Conservation (phyloP, 768 basidiomycete genomes). For the Tylopilus sp. region DNA sequence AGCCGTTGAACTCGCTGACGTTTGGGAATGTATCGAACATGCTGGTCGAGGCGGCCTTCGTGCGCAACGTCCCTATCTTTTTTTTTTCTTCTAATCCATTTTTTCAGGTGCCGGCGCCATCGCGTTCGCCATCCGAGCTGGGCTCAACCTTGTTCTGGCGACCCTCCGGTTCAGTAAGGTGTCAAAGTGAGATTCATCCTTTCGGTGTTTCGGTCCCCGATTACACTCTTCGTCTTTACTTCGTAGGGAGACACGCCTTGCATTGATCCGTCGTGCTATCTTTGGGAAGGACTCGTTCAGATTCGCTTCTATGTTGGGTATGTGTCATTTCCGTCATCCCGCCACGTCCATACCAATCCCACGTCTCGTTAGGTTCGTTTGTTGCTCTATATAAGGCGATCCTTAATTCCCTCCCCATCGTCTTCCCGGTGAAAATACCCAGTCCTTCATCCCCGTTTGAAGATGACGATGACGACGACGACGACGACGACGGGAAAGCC, state of each 20-base stretch:
- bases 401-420: conserved; percentile 72
- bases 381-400: conserved; percentile 76
- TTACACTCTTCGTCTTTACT: neutral
- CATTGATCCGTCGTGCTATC: conserved; percentile 74
- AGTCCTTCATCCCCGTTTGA: conserved; percentile 27
- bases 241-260: conserved; percentile 58
- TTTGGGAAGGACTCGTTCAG: conserved; percentile 81
- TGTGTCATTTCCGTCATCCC: conserved; percentile 1
- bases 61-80: conserved; percentile 37
- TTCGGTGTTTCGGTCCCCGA: neutral
- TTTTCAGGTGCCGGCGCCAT: conserved; percentile 71
- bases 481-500: conserved; percentile 25
- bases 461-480: conserved; percentile 32
- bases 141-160: conserved; percentile 76
- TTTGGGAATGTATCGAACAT: conserved; percentile 68
- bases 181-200: conserved; percentile 48
- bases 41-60: conserved; percentile 67
- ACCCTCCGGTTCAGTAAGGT: conserved; percentile 68
- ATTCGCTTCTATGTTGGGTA: conserved; percentile 87
- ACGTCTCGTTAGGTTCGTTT: conserved; percentile 57
- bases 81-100: neutral
- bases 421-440: conserved; percentile 45
- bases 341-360: neutral
- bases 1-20: conserved; percentile 58
- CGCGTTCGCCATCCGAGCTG: conserved; percentile 78